Base-by-base conservation (phyloP, 805 yeast genomes). In the Nakazawaea holstii region DNA sequence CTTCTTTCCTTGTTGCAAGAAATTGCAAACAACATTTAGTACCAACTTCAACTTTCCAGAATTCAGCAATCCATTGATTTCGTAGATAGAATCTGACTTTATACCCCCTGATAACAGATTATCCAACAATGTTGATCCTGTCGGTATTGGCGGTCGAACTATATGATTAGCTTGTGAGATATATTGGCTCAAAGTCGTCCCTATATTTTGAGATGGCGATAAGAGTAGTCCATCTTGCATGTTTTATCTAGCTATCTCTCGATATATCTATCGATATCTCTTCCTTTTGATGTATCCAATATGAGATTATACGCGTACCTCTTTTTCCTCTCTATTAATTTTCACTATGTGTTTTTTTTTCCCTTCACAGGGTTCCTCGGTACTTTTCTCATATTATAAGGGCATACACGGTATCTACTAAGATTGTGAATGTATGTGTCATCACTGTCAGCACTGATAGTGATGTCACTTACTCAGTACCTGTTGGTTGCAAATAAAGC, bases 21-120 rank as follows among this genome's bases (percentile, higher is more conserved):
- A 35, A 15, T 43, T 38, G 2, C 13, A 32, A n/a, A 48, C 51
- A n/a, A 45, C 31, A 4, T 37, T 32, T 6, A 48, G 35, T 4
- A 35, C 37, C 15, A 51, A 15, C 7, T 10, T 26, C 43, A 41
- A n/a, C 9, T 38, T 45, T 8, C 51, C 53, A 24, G 53, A 51
- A 24, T 49, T 49, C 20, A 29, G 3, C 24, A 49, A 27, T 8
- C 52, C 52, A 35, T 9, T 29, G 10, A 49, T 43, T 42, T 49
- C 52, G 31, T 49, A 49, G 26, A 49, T 46, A n/a, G 26, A 13
- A 11, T 29, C 13, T 8, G 45, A 33, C 38, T 27, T 46, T 8
- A 49, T 24, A 15, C 52, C 52, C 6, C 50, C 52, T 13, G 29
- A 13, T 20, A 49, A 20, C 48, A 38, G 45, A 1, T 31, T 13